phyloP scores from a whole-genome alignment of 1,139 yeast species.

The Trichomonascaceae sp. region DNA sequence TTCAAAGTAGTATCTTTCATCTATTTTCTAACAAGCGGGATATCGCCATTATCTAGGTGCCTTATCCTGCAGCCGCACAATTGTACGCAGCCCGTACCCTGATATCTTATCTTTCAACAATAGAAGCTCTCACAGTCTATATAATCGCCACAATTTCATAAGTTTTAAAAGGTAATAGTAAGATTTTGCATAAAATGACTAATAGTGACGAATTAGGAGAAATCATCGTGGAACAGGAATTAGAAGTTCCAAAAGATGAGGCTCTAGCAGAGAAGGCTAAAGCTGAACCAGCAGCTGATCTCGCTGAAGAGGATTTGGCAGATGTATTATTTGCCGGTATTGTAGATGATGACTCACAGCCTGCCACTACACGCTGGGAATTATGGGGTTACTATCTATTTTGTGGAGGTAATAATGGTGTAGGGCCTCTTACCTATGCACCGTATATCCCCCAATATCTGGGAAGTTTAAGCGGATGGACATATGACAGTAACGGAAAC shows the following conservation, averaged over 20 bases:
- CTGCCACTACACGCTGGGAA: conserved; percentile 15
- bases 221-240: conserved; percentile 3
- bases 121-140: neutral
- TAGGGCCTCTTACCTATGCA: conserved; percentile 16
- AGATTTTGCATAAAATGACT: neutral
- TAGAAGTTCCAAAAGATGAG: neutral
- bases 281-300: conserved; percentile 7
- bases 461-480: conserved; percentile 12
- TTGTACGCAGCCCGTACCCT: neutral
- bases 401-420: conserved; percentile 18
- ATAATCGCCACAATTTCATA: neutral
- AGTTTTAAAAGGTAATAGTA: neutral
- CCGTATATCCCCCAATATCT: conserved; percentile 15
- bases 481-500: conserved; percentile 12
- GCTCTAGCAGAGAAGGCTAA: neutral
- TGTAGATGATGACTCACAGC: conserved; percentile 11
- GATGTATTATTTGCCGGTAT: conserved; percentile 10
- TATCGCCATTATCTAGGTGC: neutral
- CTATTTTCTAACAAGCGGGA: no score
- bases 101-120: neutral
- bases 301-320: conserved; percentile 4
- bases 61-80: neutral
- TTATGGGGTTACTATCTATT: conserved; percentile 17
- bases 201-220: conserved; percentile 1
- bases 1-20: no score